Base-by-base conservation (phyloP, 352 stramenopile species). In the Globisporangium emineosum region DNA sequence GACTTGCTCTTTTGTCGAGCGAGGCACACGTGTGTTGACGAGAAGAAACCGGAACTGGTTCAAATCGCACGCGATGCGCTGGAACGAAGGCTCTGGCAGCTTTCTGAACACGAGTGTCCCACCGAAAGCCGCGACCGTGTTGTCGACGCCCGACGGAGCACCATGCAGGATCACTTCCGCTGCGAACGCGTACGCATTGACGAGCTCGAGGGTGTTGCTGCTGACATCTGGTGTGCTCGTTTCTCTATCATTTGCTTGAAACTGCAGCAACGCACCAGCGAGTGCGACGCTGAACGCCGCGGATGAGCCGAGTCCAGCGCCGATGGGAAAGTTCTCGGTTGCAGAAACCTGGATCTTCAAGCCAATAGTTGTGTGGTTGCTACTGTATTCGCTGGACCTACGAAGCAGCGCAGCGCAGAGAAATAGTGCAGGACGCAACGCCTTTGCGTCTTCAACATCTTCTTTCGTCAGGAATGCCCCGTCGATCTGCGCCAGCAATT, bases 121-220 rank as follows among this genome's bases (percentile, higher is more conserved):
- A 30, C 89, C 90, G 69, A 89, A 97, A 35, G 83, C 84, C 29
- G 85, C 90, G 13, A 98, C 84, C 1, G 89, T 98, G 65, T 98
- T 98, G 76, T 98, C 93, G 27, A 97, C 81, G 47, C 93, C 93
- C 13, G 90, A 98, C 47, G 93, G 93, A 12, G 77, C 84, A 10
- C 92, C 93, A 59, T 98, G 93, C 25, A 97, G 71, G 54, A 98
- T 85, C 19, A 91, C 83, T 72, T 98, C 93, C 1, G 83, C 84
- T n/a, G 78, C 73, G 60, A 86, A 97, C 19, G 93, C 91, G 66
- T 91, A 95, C 43, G 65, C 58, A 71, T 98, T 98, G 55, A 98
- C 81, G 15, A 70, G 70, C 2, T 83, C 75, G 3, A 86, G 47
- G 15, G n/a, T 40, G 12, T n/a, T 19, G 7, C 37, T 23, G 1